These are phyloP conservation scores for Pleurotus ostreatus DNA, from an alignment of 768 basidiomycete species.

Conservation along the genomic window DNA sequence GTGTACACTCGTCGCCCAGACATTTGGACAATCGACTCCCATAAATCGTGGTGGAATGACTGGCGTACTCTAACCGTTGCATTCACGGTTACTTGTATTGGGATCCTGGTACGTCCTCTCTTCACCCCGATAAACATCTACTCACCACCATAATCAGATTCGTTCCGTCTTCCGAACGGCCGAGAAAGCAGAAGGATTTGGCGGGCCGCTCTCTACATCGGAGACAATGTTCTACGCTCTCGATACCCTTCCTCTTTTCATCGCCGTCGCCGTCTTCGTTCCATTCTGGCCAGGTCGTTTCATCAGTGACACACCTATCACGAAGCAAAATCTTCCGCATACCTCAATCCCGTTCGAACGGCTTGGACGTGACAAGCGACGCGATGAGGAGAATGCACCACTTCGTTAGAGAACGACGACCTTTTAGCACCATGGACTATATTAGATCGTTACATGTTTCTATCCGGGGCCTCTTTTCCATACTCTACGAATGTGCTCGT, in stretches of 20 bases:
- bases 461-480: too few relatives aligned
- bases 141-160: constrained; percentile 25
- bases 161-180: constrained; percentile 46
- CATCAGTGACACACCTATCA: constrained; percentile 17
- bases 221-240: constrained; percentile 56
- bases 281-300: constrained; percentile 53
- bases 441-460: too few relatives aligned
- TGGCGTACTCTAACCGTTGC: constrained; percentile 45
- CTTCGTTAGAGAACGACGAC: too few relatives aligned
- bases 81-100: constrained; percentile 39
- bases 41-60: constrained; percentile 35
- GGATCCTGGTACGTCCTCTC: constrained; percentile 42
- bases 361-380: too few relatives aligned
- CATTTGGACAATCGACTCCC: constrained; percentile 26
- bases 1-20: constrained; percentile 29
- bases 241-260: constrained; percentile 51
- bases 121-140: not conserved
- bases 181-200: constrained; percentile 49
- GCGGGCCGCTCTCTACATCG: constrained; percentile 40
- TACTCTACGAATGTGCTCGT: too few relatives aligned
- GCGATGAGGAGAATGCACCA: too few relatives aligned
- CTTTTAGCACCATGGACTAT: too few relatives aligned
- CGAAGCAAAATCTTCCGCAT: not conserved
- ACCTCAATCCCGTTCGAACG: too few relatives aligned
- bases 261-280: constrained; percentile 42